Base-by-base conservation (phyloP, 169 alveolate genomes). In the Plasmodium gaboni region DNA sequence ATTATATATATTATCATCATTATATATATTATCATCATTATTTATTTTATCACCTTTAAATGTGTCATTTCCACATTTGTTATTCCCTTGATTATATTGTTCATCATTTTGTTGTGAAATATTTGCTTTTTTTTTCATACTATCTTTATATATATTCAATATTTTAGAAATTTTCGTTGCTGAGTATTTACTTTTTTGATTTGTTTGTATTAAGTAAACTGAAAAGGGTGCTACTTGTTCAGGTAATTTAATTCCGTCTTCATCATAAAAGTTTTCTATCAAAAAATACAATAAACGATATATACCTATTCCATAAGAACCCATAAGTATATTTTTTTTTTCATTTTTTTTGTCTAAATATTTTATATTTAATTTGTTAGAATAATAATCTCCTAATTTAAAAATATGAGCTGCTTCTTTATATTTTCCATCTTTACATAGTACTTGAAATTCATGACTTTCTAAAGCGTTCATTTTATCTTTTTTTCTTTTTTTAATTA, bases 391-490 rank as follows among this genome's bases (percentile, higher is more conserved):
- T 22, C 89, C 89, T 22, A 78, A 65, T 44, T 78, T 78, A 38
- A 78, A 78, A 64, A 63, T 78, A 19, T 78, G 89, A 10, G 78
- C 89, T 19, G 70, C 78, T 51, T 78, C 89, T 78, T 59, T 78
- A 22, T 26, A 78, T 32, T 78, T 78, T 0, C 73, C 89, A 78
- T 78, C 89, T 65, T 76, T n/a, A 5, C 78, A 64, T 17, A 65
- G 24, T 0, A 78, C 70, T 50, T 78, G 89, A 59, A 64, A 78
- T 63, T 78, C 89, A 42, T 78, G 89, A 22, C 89, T 78, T 46
- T 78, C 78, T 22, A 57, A 17, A 38, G 89, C 89, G 63, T 78
- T 78, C 89, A 78, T 78, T 78, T 78, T 78, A 6, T 78, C 89
- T 59, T 48, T 32, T 78, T 78, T 78, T 44, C 89, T 26, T 78